phyloP scores from a whole-genome alignment of 441 rosid genomes.

The Corymbia citriodora region DNA sequence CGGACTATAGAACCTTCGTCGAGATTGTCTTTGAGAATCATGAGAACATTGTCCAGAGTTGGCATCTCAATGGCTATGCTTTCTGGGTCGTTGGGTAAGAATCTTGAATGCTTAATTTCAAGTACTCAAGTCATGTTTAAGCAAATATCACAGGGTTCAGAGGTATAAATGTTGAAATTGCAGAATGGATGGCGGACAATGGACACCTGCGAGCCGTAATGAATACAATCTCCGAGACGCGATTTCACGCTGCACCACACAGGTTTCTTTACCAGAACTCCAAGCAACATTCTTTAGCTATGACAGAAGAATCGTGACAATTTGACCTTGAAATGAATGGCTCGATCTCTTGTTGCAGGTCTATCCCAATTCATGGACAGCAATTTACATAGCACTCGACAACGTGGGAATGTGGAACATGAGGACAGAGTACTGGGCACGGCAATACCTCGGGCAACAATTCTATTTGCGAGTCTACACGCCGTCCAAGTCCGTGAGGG shows the following conservation, averaged over 20 bases:
- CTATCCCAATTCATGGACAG: constrained; percentile 72
- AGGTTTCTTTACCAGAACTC: constrained; percentile 19
- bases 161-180: not conserved
- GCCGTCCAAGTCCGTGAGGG: constrained; percentile 30
- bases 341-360: constrained; percentile 28
- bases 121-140: not conserved
- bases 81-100: constrained; percentile 74
- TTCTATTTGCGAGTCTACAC: constrained; percentile 51
- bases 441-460: constrained; percentile 70
- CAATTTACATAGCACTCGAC: constrained; percentile 52
- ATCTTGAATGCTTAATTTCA: not conserved
- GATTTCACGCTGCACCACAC: constrained; percentile 52
- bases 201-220: constrained; percentile 42
- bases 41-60: constrained; percentile 51
- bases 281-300: not conserved
- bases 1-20: constrained; percentile 36
- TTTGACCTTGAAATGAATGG: not conserved
- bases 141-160: not conserved
- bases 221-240: constrained; percentile 61
- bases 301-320: not conserved
- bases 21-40: constrained; percentile 63
- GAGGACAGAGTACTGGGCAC: constrained; percentile 56
- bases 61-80: constrained; percentile 62
- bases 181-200: constrained; percentile 56
- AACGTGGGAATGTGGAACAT: constrained; percentile 79